Base-by-base conservation (phyloP, 1,284 basidiomycete genomes). In the Trichosporon sp. region DNA sequence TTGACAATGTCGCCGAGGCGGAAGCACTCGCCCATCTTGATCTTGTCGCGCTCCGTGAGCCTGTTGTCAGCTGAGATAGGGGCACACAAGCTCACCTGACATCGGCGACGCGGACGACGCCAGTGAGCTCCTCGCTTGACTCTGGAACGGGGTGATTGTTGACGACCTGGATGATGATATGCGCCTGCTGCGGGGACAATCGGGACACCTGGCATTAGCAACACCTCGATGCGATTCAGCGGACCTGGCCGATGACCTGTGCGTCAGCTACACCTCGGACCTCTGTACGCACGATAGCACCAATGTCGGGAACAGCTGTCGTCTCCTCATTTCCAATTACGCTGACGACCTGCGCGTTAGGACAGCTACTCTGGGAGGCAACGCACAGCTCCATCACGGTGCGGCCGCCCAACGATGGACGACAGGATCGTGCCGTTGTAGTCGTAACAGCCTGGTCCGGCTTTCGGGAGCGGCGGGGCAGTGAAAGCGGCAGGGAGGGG, bases 1-100 rank as follows among this genome's bases (percentile, higher is more conserved):
- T 91, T 88, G 29, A 99, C 91, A 60, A 98, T 90, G 80, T 99
- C 95, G 4, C 96, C 95, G 0, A 95, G 91, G 44, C 96, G 86
- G 81, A 98, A 99, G 75, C 93, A 97, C 71, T 96, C 92, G 33
- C 87, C 88, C 70, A 98, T 91, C 80, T 92, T 95, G 65, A 97
- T 86, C 77, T 89, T 91, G 82, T 95, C 92, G 73, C 92, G 91
- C 75, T 96, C 93, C 1, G 92, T 95, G 29, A 89, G 88, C 56
- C 81, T 75, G 44, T 64, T 1, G 56, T 71, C 9, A 63, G 60
- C 63, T 44, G 4, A 10, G 2, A 0, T 2, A 4, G 6, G 11
- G 16, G 4, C 7, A 4, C 8, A 6, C 14, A 9, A 57, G 49
- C 78, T 61, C 64, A 78, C 72, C 93, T 82, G n/a, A 96, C 88